Percentiles rank a stretch among this genome's conserved stretches.
These are phyloP conservation scores for Aspergillus tanneri DNA, from an alignment of 2,329 filamentous ascomycete species.

Conservation along the genomic window DNA sequence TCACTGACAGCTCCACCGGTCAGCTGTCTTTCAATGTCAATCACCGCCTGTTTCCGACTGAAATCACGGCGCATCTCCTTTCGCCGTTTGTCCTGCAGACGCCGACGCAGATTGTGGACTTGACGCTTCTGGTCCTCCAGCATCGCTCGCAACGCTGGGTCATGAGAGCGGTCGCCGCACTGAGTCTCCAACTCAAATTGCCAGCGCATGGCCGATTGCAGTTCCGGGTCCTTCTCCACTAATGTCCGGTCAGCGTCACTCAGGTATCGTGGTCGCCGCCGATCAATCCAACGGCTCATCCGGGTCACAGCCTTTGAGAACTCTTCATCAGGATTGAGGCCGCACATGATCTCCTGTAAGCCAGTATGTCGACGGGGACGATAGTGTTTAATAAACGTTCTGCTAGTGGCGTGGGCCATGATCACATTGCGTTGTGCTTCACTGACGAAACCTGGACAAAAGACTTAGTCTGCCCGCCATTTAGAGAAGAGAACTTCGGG, in stretches of 20 bases:
- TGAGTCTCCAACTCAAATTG: constrained; percentile 10
- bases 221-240: constrained; percentile 19
- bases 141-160: constrained; percentile 8
- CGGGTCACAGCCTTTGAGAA: constrained; percentile 16
- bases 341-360: constrained; percentile 22
- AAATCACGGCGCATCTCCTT: constrained; percentile 15
- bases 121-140: constrained; percentile 13
- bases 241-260: constrained; percentile 14
- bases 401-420: constrained; percentile 21
- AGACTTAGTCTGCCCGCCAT: neutral
- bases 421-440: constrained; percentile 24
- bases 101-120: constrained; percentile 14
- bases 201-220: constrained; percentile 14
- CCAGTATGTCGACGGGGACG: constrained; percentile 14
- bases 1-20: constrained; percentile 10
- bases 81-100: constrained; percentile 12
- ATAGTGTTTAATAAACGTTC: constrained; percentile 28
- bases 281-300: constrained; percentile 22
- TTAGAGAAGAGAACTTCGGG: neutral
- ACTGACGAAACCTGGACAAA: constrained; percentile 21
- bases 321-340: constrained; percentile 19
- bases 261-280: constrained; percentile 18
- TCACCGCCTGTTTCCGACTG: constrained; percentile 18
- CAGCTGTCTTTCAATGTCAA: constrained; percentile 18
- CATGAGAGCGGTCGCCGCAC: constrained; percentile 2